phyloP scores from a whole-genome alignment of 169 alveolate genomes.

The Plasmodium billcollinsi region DNA sequence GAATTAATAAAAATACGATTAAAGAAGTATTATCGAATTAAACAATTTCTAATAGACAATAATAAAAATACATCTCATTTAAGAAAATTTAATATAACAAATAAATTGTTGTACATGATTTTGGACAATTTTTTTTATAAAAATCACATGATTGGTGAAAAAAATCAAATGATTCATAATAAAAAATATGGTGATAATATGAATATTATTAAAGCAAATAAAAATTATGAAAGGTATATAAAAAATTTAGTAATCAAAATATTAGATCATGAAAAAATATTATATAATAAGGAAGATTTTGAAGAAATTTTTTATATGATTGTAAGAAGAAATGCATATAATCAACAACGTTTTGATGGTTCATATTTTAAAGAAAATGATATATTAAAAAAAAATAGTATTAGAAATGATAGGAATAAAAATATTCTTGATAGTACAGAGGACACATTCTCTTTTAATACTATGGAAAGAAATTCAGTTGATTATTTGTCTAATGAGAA shows the following conservation, averaged over 20 bases:
- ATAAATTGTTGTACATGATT: conserved; percentile 16
- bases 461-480: too few species aligned
- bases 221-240: conserved; percentile 64
- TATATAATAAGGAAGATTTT: conserved; percentile 64
- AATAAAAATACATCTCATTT: conserved; percentile 53
- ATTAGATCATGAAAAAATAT: conserved; percentile 53
- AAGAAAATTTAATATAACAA: conserved; percentile 33
- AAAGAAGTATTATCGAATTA: conserved; percentile 10
- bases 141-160: conserved; percentile 15
- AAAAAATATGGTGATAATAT: neutral
- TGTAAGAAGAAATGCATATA: conserved; percentile 19
- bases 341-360: neutral
- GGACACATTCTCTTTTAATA: neutral
- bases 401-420: neutral
- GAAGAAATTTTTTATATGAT: conserved; percentile 71
- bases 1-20: conserved; percentile 45
- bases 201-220: conserved; percentile 3
- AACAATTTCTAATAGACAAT: conserved; percentile 13
- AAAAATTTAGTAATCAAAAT: conserved; percentile 57
- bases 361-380: neutral
- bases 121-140: conserved; percentile 10
- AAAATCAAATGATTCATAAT: conserved; percentile 1
- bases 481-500: too few species aligned
- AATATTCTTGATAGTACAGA: conserved; percentile 14
- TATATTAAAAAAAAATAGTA: neutral